Evolutionary conservation across 257 asterid genomes (phyloP).

Genomic region (Solanum chiquidenum): DNA sequence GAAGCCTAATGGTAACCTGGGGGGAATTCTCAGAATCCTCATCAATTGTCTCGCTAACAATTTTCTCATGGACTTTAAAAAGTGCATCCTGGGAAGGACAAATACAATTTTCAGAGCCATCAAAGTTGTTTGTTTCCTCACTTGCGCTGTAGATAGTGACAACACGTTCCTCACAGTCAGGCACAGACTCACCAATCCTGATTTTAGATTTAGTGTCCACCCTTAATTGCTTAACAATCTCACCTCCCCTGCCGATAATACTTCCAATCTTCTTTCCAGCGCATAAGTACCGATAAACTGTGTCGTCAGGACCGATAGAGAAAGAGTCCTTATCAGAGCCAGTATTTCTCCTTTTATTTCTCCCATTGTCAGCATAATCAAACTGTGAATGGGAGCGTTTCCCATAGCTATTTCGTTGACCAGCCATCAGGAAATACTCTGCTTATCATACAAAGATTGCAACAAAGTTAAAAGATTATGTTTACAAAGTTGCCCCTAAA

Average conservation of each 20-base stretch:
- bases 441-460: background rate
- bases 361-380: constrained; percentile 45
- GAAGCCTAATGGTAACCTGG: constrained; percentile 56
- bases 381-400: constrained; percentile 58
- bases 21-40: constrained; percentile 54
- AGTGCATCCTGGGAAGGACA: constrained; percentile 96
- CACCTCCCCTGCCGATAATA: constrained; percentile 93
- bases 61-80: constrained; percentile 78
- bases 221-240: constrained; percentile 89
- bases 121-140: constrained; percentile 70
- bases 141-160: constrained; percentile 69
- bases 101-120: constrained; percentile 37
- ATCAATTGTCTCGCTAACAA: constrained; percentile 45
- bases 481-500: background rate
- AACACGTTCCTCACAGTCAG: constrained; percentile 73
- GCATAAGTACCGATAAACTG: constrained; percentile 80
- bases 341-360: constrained; percentile 65
- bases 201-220: constrained; percentile 80
- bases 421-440: constrained; percentile 54
- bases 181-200: constrained; percentile 85
- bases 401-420: constrained; percentile 73
- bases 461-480: background rate
- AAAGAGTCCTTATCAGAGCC: constrained; percentile 58
- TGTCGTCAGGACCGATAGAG: constrained; percentile 61
- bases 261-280: constrained; percentile 84